Base-by-base conservation (phyloP, 2,329 filamentous ascomycete genomes). In the Didymosphaeria variabile region DNA sequence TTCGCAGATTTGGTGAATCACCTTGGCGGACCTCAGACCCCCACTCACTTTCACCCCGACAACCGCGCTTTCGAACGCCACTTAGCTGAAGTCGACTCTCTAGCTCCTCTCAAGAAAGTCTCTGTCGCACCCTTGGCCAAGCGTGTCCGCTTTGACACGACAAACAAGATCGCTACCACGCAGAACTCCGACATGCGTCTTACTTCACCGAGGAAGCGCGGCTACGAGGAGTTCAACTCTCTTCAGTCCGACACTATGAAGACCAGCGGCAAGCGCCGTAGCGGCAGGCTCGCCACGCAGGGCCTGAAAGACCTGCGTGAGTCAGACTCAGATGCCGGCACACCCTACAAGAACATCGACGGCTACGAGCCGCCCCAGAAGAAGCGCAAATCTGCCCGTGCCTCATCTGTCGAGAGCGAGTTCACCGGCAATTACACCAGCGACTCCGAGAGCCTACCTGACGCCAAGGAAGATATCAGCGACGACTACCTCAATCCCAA, bases 1-100 rank as follows among this genome's bases (percentile, higher is more conserved):
- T 75, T 69, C 36, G 47, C 51, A 1, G 23, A 46, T 1, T 55
- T 76, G 23, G 55, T 74, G 21, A 52, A 63, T 40, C 38, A 50
- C 8, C 19, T 69, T 21, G 62, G 58, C n/a, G 70, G 71, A 3
- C 58, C 66, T 10, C 34, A 52, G 15, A 1, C 38, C 4, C 45
- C 71, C 2, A 36, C 54, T 0, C 19, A 12, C 5, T 34, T 49
- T 10, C 61, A 72, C 40, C 40, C 32, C 4, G 69, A 73, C 23
- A 38, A 19, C 2, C 62, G 47, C 13, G 59, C 57, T 1, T 59
- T 71, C 13, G 21, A 21, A 5, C 63, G 67, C 5, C 40, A 29
- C 19, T 17, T 17, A 17, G 12, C 15, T 26, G 29, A 13, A 32
- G 3, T 31, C 46, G 29, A 31, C n/a, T 5, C 55, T 31, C 17